Base-by-base conservation (phyloP, 768 basidiomycete species). In the Peribolospora baueri region DNA sequence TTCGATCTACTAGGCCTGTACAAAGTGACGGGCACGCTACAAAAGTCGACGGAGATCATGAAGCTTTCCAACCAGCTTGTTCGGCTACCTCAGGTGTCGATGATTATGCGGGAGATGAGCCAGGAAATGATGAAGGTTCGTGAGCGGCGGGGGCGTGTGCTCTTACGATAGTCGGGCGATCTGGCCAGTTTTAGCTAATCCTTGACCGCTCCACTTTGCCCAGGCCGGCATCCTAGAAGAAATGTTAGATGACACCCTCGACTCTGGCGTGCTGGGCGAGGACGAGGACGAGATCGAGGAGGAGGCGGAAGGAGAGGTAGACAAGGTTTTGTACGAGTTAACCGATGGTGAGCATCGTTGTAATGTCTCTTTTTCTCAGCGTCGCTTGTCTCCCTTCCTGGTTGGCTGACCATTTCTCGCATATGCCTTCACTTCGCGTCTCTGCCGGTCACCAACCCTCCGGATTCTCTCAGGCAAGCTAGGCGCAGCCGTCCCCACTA, bases 21-120 rank as follows among this genome's bases (percentile, higher is more conserved):
- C 59, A 98, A 97, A 71, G 85, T 97, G 46, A 95, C 93, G 7
- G 93, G 93, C n/a, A 78, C 90, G 5, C 71, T 98, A 58, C 91
- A 95, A 69, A 93, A 88, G 68, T 93, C 88, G 5, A 88, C 91
- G 1, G 90, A 97, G 67, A 95, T 97, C 58, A 97, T 98, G 90
- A 97, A 83, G 69, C 73, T 90, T 46, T 90, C 88, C n/a, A 97
- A 91, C 69, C 71, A 81, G 38, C 74, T 97, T 50, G 72, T 97
- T 60, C 88, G 80, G 63, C 73, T 98, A 11, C 93, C 93, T 13
- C 87, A 97, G 66, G 77, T 97, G 50, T 82, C 81, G 68, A 80
- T 78, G 59, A 76, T 77, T 0, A 98, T 98, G 93, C 77, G 87
- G 42, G 83, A 93, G 64, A 90, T 98, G 87, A 86, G 82, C 62